Conservation (phyloP, 2,329 filamentous ascomycete species). For the Fusarium brevicatenulatum region DNA sequence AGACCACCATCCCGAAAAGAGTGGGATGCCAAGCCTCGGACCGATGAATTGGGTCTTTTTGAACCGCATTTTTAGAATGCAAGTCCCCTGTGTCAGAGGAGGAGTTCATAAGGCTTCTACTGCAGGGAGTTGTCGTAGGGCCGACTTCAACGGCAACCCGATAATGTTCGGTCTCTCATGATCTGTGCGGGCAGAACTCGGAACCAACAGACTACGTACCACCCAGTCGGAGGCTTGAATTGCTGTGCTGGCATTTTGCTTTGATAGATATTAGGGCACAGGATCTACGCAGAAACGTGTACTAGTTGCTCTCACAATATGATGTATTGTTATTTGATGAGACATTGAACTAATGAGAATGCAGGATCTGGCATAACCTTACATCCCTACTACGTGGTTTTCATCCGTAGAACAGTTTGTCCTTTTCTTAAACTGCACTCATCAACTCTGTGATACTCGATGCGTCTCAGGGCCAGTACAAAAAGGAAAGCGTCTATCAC, state of each 20-base stretch:
- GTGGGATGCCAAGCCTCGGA: slow-evolving; percentile 36
- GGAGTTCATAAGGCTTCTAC: neutral
- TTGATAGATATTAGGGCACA: neutral
- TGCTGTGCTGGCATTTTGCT: neutral
- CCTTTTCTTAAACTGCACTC: neutral
- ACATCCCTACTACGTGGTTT: neutral
- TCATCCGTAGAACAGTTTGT: neutral
- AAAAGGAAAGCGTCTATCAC: slow-evolving; percentile 17
- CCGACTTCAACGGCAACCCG: slow-evolving; percentile 1
- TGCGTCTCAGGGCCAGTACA: slow-evolving; percentile 10
- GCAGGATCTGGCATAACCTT: neutral
- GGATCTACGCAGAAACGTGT: neutral
- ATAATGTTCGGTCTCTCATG: slow-evolving; percentile 9
- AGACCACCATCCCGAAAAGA: slow-evolving; percentile 4
- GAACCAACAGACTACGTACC: neutral
- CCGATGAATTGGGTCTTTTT: slow-evolving; percentile 26
- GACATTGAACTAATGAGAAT: neutral
- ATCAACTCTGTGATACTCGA: slow-evolving; percentile 21
- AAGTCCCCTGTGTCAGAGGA: slow-evolving; percentile 8
- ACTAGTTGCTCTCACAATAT: neutral
- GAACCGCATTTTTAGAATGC: slow-evolving; percentile 2
- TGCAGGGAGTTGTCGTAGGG: slow-evolving; percentile 5
- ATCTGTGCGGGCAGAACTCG: slow-evolving; percentile 19
- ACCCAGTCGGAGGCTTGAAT: neutral
- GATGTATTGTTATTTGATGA: neutral